These are phyloP conservation scores for Arthrobotrys iridis DNA, from an alignment of 2,329 filamentous ascomycete genomes.

Conservation along the genomic window DNA sequence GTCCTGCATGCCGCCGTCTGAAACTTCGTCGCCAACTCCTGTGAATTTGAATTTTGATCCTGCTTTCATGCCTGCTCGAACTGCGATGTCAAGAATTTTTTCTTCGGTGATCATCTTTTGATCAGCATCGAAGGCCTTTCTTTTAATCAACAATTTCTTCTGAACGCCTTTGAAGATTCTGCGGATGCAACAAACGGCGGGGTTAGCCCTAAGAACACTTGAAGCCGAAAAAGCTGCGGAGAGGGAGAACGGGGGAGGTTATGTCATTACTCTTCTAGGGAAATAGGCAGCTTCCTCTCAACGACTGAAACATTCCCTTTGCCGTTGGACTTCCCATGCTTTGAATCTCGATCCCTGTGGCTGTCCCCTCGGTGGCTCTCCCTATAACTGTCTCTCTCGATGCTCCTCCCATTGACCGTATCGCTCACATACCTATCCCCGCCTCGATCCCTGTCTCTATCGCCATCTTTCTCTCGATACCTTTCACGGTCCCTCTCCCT, in stretches of 20 bases:
- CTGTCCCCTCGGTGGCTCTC: constrained; percentile 43
- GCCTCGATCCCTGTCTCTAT: constrained; percentile 23
- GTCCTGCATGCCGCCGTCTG: constrained; percentile 91
- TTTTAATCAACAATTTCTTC: constrained; percentile 98
- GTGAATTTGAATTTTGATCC: constrained; percentile 98
- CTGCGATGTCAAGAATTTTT: constrained; percentile 90
- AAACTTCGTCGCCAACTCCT: constrained; percentile 93
- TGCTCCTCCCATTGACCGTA: constrained; percentile 48
- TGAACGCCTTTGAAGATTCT: constrained; percentile 79
- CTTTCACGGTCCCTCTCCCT: constrained; percentile 34
- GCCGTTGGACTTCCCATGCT: constrained; percentile 49
- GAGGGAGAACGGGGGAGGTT: background rate
- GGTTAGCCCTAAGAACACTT: background rate
- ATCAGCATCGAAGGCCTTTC: constrained; percentile 86
- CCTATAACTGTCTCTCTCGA: constrained; percentile 47
- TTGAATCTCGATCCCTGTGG: constrained; percentile 60
- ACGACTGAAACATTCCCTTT: constrained; percentile 75
- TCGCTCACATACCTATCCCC: constrained; percentile 41
- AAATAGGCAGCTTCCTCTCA: constrained; percentile 81
- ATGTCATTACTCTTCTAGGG: constrained; percentile 75
- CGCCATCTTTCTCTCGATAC: constrained; percentile 33
- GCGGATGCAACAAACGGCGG: background rate
- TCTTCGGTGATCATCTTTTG: constrained; percentile 89
- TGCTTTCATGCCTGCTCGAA: constrained; percentile 94
- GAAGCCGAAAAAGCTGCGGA: background rate